Evolutionary conservation across 2,329 filamentous ascomycete species (phyloP).

Genomic region (Colletotrichum tanaceti): DNA sequence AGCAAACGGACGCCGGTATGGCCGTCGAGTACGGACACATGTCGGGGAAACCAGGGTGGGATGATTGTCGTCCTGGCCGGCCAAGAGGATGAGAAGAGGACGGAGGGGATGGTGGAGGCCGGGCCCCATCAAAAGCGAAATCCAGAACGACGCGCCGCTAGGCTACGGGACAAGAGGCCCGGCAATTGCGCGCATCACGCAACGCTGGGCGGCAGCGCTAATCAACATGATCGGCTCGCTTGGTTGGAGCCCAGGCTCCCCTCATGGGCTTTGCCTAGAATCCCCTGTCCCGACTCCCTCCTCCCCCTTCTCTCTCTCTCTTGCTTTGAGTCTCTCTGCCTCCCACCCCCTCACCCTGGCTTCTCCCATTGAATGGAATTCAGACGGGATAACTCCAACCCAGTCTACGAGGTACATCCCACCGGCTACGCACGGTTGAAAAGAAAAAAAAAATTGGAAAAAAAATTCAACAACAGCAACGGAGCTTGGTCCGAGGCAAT

Average conservation of each 20-base stretch:
- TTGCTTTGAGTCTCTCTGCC: no score
- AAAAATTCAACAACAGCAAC: background rate
- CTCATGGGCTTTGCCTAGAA: no score
- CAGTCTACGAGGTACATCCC: no score
- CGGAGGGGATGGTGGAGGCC: no score
- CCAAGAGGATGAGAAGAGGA: background rate
- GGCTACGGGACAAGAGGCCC: background rate
- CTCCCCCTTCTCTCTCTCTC: no score
- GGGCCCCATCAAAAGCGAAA: constrained; percentile 5
- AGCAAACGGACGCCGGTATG: constrained; percentile 18
- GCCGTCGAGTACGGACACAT: constrained; percentile 10
- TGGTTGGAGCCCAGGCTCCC: no score
- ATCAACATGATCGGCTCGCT: no score
- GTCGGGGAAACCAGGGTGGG: background rate
- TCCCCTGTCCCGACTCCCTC: no score
- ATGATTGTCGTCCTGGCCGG: background rate
- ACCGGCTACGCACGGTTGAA: background rate
- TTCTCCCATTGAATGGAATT: background rate
- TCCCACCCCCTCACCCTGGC: no score
- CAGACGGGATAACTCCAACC: background rate
- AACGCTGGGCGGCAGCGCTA: background rate
- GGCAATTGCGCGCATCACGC: constrained; percentile 6
- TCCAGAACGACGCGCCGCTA: background rate
- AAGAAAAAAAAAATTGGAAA: no score
- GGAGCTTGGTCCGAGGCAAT: constrained; percentile 13